Percentiles rank a stretch among this genome's conserved stretches.
Conservation (phyloP, 179 eudicot genomes). For the Beta corolliflora region DNA sequence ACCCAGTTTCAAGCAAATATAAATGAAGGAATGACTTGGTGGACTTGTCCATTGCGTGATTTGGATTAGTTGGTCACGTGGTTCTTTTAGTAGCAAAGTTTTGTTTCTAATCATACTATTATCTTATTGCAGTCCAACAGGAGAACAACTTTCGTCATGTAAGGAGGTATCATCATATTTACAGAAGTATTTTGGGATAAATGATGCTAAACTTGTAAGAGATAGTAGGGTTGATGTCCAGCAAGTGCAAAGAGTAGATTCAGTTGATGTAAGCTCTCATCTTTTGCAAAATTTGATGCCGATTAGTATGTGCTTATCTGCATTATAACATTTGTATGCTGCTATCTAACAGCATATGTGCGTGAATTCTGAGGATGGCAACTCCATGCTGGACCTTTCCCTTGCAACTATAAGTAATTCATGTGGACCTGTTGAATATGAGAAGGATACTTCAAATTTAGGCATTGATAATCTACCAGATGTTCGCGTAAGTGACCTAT, state of each 20-base stretch:
- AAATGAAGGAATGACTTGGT: background rate
- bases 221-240: constrained; percentile 38
- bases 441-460: constrained; percentile 34
- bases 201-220: constrained; percentile 37
- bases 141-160: constrained; percentile 64
- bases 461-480: constrained; percentile 53
- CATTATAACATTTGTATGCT: constrained; percentile 22
- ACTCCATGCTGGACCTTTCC: constrained; percentile 36
- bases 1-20: background rate
- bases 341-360: constrained; percentile 17
- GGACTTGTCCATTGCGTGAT: background rate
- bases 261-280: constrained; percentile 39
- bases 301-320: constrained; percentile 9
- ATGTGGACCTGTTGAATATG: constrained; percentile 23
- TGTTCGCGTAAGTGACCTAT: constrained; percentile 50
- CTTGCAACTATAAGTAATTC: constrained; percentile 19
- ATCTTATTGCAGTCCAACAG: constrained; percentile 53
- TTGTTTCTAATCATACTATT: constrained; percentile 4
- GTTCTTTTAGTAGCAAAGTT: background rate
- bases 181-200: constrained; percentile 44
- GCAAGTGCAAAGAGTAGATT: constrained; percentile 31
- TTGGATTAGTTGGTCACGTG: background rate
- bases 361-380: constrained; percentile 22
- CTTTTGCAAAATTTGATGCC: constrained; percentile 4
- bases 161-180: constrained; percentile 66